A percentile compares a stretch with the other conserved stretches of the same genome.
These are phyloP conservation scores for Fusarium veterinarium DNA, from an alignment of 2,329 filamentous ascomycete species.

Conservation along the genomic window DNA sequence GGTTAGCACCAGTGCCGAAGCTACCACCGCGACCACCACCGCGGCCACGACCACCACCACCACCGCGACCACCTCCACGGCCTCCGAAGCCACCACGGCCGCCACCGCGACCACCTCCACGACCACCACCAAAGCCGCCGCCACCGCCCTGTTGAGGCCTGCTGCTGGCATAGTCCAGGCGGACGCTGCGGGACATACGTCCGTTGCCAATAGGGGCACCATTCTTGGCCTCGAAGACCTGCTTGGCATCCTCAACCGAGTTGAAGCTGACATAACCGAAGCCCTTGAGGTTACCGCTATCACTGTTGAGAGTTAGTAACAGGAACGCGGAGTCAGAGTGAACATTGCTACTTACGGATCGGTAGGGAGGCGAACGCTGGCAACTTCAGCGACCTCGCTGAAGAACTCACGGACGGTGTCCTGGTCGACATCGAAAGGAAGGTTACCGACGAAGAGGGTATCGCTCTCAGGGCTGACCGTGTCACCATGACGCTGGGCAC, in stretches of 20 bases:
- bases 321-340: background rate
- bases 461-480: conserved; percentile 81
- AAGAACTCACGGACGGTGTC: conserved; percentile 81
- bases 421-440: conserved; percentile 86
- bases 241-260: conserved; percentile 84
- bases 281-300: conserved; percentile 86
- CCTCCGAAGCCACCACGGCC: conserved; percentile 62
- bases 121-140: conserved; percentile 60
- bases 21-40: conserved; percentile 27
- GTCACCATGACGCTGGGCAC: conserved; percentile 80
- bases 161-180: conserved; percentile 83
- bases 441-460: conserved; percentile 92
- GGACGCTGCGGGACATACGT: conserved; percentile 78
- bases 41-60: conserved; percentile 58
- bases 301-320: conserved; percentile 58
- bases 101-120: conserved; percentile 57
- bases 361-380: conserved; percentile 87
- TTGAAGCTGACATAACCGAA: conserved; percentile 91
- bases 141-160: conserved; percentile 69
- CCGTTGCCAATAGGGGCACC: conserved; percentile 72
- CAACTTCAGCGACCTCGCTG: conserved; percentile 74
- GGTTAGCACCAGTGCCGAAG: conserved; percentile 37
- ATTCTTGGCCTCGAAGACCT: conserved; percentile 76
- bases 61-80: conserved; percentile 58
- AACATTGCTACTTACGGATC: conserved; percentile 68